phyloP scores from a whole-genome alignment of 345 rosid genomes.

The Salix brachista region DNA sequence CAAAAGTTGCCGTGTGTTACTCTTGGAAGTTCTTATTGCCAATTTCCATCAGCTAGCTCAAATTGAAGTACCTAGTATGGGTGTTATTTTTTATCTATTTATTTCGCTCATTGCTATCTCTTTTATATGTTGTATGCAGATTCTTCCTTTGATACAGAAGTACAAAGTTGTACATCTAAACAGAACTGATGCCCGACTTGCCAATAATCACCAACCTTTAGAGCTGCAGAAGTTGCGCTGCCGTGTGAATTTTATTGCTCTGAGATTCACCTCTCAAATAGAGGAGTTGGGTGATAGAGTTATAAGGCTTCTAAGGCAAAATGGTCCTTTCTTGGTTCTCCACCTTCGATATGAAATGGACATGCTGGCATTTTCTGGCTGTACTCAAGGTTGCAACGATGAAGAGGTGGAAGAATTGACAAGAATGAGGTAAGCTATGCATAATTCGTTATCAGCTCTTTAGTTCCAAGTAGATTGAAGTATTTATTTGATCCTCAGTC shows the following conservation, averaged over 20 bases:
- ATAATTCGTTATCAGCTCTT: not conserved
- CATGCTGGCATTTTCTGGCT: slow-evolving; percentile 98
- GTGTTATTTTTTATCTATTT: not conserved
- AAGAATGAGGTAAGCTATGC: slow-evolving; percentile 70
- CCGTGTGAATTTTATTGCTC: slow-evolving; percentile 78
- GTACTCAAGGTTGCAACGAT: slow-evolving; percentile 81
- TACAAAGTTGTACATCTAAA: slow-evolving; percentile 81
- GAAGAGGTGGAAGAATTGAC: slow-evolving; percentile 92
- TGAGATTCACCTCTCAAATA: slow-evolving; percentile 85
- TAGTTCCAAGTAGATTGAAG: not conserved
- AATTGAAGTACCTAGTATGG: not conserved
- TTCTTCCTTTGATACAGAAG: slow-evolving; percentile 84
- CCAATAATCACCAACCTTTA: slow-evolving; percentile 65
- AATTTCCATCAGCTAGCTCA: not conserved
- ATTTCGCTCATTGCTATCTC: not conserved
- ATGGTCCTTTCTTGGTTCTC: slow-evolving; percentile 84
- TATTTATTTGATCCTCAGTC: not conserved
- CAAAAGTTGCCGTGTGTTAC: not conserved
- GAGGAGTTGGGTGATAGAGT: slow-evolving; percentile 88
- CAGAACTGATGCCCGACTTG: slow-evolving; percentile 89
- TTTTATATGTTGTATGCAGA: slow-evolving; percentile 39
- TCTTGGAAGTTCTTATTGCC: not conserved
- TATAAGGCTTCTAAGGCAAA: slow-evolving; percentile 64
- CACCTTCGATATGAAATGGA: slow-evolving; percentile 99
- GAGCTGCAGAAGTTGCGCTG: slow-evolving; percentile 93